Conservation (phyloP, 2,329 filamentous ascomycete species). For the Falciphora oryzae region DNA sequence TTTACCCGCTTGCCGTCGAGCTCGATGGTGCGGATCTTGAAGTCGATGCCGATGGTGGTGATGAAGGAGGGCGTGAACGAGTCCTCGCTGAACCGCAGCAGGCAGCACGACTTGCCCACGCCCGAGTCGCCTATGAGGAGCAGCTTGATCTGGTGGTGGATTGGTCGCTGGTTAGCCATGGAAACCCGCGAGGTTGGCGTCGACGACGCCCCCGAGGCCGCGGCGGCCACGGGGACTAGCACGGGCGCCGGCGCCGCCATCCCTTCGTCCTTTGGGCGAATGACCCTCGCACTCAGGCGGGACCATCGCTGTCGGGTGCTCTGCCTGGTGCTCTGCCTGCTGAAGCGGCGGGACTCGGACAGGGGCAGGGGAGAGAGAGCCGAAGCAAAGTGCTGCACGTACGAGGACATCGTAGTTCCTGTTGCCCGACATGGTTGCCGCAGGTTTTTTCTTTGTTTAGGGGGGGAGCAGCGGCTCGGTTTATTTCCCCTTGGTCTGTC, state of each 20-base stretch:
- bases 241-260: no score
- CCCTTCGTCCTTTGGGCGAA: no score
- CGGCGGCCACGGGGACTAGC: background rate
- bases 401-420: constrained; percentile 99
- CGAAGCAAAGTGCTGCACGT: constrained; percentile 4
- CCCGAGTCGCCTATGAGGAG: constrained; percentile 95
- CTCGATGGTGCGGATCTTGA: constrained; percentile 99
- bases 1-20: constrained; percentile 98
- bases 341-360: background rate
- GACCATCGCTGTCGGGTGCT: background rate
- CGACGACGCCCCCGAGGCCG: background rate
- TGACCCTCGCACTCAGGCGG: background rate
- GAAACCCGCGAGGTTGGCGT: constrained; percentile 16
- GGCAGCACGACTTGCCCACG: constrained; percentile 94
- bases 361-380: background rate
- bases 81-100: constrained; percentile 95
- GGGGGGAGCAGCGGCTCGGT: background rate
- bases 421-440: constrained; percentile 75
- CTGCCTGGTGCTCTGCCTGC: no score
- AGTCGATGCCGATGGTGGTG: constrained; percentile 99
- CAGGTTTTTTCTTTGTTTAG: constrained; percentile 3
- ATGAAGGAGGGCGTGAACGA: constrained; percentile 97
- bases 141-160: constrained; percentile 72
- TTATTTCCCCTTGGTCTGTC: background rate
- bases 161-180: constrained; percentile 2